phyloP scores from a whole-genome alignment of 768 basidiomycete species.

The Leccinum aurantiacum region DNA sequence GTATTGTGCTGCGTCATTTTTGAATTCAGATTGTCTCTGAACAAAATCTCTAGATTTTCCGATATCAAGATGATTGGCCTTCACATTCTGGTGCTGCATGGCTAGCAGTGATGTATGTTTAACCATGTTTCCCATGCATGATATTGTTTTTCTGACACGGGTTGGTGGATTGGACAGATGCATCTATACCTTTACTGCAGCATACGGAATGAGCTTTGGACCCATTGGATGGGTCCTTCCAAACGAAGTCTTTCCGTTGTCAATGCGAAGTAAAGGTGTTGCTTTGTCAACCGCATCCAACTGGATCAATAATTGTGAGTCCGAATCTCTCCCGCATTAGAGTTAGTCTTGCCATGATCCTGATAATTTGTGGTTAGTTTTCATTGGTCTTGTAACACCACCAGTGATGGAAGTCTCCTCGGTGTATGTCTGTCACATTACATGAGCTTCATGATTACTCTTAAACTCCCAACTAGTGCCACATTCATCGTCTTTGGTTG shows the following conservation, averaged over 20 bases:
- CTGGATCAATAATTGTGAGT: conserved; percentile 79
- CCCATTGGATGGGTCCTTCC: conserved; percentile 85
- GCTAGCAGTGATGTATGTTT: conserved; percentile 62
- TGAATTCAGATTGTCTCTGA: not conserved
- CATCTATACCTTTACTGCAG: conserved; percentile 73
- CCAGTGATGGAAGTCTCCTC: conserved; percentile 60
- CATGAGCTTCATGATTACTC: not conserved
- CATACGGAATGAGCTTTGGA: conserved; percentile 76
- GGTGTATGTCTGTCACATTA: conserved; percentile 38
- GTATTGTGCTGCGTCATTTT: conserved; percentile 35
- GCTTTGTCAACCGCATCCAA: conserved; percentile 83
- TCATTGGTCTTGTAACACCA: conserved; percentile 75
- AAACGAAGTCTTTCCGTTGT: conserved; percentile 78
- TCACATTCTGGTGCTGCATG: conserved; percentile 60
- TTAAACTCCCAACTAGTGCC: conserved; percentile 37
- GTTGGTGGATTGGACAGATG: conserved; percentile 37
- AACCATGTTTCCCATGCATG: not conserved
- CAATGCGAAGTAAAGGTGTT: conserved; percentile 79
- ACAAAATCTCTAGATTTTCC: conserved; percentile 39
- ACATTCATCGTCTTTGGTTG: conserved; percentile 69
- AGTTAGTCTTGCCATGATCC: not conserved
- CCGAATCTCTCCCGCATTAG: not conserved
- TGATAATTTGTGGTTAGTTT: conserved; percentile 43
- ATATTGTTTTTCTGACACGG: not conserved
- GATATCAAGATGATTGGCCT: conserved; percentile 57